Evolutionary conservation across 805 yeast genomes (phyloP).

Genomic region (Spathaspora hagerdaliae): DNA sequence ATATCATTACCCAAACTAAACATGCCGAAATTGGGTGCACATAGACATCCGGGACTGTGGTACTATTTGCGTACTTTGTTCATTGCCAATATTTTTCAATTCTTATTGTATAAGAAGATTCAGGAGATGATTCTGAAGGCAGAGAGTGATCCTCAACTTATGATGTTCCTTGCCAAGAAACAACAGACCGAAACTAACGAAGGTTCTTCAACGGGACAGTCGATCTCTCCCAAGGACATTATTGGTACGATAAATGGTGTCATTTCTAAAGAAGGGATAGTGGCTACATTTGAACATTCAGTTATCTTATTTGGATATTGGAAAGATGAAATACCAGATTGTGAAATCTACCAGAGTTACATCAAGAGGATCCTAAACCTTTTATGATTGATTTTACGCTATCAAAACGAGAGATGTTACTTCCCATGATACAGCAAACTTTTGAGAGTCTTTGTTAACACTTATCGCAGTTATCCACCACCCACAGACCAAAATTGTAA

Average conservation of each 20-base stretch:
- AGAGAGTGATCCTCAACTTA: conserved; percentile 1
- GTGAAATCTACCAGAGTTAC: conserved; percentile 25
- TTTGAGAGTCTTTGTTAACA: too few species aligned
- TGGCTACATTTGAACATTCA: conserved; percentile 22
- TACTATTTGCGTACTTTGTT: conserved; percentile 31
- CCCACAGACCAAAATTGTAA: too few species aligned
- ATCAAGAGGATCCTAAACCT: conserved; percentile 17
- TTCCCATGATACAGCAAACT: too few species aligned
- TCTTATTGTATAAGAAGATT: conserved; percentile 25
- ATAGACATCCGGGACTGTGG: conserved; percentile 41
- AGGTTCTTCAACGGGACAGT: not conserved
- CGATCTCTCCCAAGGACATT: conserved; percentile 3
- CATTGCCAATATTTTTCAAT: conserved; percentile 26
- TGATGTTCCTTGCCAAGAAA: conserved; percentile 2
- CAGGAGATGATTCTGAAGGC: conserved; percentile 17
- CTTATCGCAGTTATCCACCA: too few species aligned
- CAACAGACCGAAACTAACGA: not conserved
- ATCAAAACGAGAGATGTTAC: too few species aligned
- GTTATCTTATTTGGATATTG: conserved; percentile 29
- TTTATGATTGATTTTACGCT: too few species aligned
- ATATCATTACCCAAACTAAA: conserved; percentile 29
- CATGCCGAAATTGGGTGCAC: conserved; percentile 32
- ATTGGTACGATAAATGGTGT: conserved; percentile 8
- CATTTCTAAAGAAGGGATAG: conserved; percentile 13
- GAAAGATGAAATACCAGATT: conserved; percentile 31